A percentile compares a stretch with the other conserved stretches of the same genome.
Evolutionary conservation across 1,284 basidiomycete genomes (phyloP).

Genomic region (Ganoderma lucidum): DNA sequence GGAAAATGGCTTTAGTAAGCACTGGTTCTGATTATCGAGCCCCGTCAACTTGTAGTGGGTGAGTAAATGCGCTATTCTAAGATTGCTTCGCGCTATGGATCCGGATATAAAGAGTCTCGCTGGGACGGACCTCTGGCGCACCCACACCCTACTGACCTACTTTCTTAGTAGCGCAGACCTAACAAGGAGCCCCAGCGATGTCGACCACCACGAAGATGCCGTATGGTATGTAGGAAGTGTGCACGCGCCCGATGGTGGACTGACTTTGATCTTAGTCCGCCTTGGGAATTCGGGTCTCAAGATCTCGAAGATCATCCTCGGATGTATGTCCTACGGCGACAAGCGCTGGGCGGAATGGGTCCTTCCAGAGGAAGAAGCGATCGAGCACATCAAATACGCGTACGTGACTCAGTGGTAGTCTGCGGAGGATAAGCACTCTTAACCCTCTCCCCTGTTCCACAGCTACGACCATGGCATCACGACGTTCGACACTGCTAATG

Average conservation of each 20-base stretch:
- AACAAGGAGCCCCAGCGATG: slow-evolving; percentile 2
- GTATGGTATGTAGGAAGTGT: slow-evolving; percentile 2
- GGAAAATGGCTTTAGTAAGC: neutral
- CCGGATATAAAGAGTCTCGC: neutral
- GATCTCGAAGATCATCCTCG: slow-evolving; percentile 52
- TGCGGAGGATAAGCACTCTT: neutral
- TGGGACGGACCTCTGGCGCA: neutral
- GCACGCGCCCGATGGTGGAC: neutral
- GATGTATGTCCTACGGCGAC: slow-evolving; percentile 53
- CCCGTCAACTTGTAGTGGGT: neutral
- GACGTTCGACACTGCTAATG: slow-evolving; percentile 60
- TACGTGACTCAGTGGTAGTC: slow-evolving; percentile 23
- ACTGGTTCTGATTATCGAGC: neutral
- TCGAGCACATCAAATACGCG: slow-evolving; percentile 49
- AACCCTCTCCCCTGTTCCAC: neutral
- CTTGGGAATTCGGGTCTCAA: slow-evolving; percentile 57
- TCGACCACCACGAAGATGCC: slow-evolving; percentile 7
- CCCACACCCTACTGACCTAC: neutral
- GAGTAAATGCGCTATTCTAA: neutral
- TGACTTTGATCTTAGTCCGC: slow-evolving; percentile 39
- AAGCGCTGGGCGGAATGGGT: slow-evolving; percentile 48
- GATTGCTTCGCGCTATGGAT: neutral
- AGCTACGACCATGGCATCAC: slow-evolving; percentile 53
- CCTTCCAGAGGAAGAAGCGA: slow-evolving; percentile 49
- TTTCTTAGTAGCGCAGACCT: neutral